These are phyloP conservation scores for Amborella trichopoda DNA, from an alignment of 164 flowering plant species.

Conservation along the genomic window DNA sequence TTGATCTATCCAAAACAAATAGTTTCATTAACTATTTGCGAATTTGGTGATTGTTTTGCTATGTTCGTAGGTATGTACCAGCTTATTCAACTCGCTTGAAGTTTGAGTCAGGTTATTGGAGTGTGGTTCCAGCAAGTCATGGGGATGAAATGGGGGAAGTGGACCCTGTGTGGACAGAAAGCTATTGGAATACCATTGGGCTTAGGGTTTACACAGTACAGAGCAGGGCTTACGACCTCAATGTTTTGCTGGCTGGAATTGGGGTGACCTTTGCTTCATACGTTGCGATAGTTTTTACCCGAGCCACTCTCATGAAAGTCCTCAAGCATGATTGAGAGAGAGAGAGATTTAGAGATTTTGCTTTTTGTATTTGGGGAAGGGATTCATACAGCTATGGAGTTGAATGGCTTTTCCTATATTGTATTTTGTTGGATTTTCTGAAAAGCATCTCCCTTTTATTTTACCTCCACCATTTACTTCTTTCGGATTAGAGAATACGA, in stretches of 20 bases:
- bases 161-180: constrained; percentile 94
- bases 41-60: neutral
- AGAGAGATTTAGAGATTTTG: neutral
- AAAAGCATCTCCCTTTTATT: too few species aligned
- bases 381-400: too few species aligned
- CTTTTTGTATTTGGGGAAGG: too few species aligned
- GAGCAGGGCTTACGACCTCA: constrained; percentile 35
- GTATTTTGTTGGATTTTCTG: too few species aligned
- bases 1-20: too few species aligned
- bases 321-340: constrained; percentile 55
- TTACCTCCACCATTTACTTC: too few species aligned
- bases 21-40: too few species aligned
- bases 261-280: constrained; percentile 48
- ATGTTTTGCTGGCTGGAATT: constrained; percentile 49
- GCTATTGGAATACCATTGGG: constrained; percentile 71
- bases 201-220: constrained; percentile 58
- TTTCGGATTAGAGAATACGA: too few species aligned
- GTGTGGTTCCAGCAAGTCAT: constrained; percentile 40
- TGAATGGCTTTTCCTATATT: too few species aligned
- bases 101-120: constrained; percentile 57
- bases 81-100: constrained; percentile 88
- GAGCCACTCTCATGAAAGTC: constrained; percentile 44
- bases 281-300: constrained; percentile 27
- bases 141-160: constrained; percentile 55
- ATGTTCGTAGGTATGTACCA: constrained; percentile 70